phyloP scores from a whole-genome alignment of 2,329 filamentous ascomycete genomes.

The Biscogniauxia sp. region DNA sequence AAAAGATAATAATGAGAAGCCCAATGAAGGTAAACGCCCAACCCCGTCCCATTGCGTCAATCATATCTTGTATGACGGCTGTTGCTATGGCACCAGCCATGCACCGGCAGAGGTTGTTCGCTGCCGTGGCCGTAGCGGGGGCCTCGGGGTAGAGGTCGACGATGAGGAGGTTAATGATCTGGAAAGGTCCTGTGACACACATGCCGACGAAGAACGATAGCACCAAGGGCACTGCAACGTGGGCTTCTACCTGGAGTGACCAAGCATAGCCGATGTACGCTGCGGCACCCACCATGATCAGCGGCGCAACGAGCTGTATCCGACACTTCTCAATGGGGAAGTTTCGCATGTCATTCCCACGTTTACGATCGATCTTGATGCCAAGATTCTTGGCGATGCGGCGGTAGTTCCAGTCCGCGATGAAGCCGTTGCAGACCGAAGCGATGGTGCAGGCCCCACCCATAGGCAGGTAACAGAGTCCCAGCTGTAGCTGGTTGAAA shows the following conservation, averaged over 20 bases:
- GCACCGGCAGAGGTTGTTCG: conserved; percentile 64
- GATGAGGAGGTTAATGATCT: conserved; percentile 60
- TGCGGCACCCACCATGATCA: conserved; percentile 52
- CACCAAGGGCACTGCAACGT: conserved; percentile 54
- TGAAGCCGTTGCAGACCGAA: conserved; percentile 53
- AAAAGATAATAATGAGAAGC: conserved; percentile 46
- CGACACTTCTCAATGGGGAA: conserved; percentile 57
- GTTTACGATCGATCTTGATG: conserved; percentile 58
- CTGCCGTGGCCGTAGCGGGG: conserved; percentile 61
- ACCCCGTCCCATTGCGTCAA: conserved; percentile 54
- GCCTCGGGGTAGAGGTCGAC: conserved; percentile 62
- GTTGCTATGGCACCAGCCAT: conserved; percentile 58
- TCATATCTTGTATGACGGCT: conserved; percentile 58
- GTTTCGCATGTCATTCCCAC: conserved; percentile 48
- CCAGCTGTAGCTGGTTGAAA: conserved; percentile 50
- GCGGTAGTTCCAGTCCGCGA: conserved; percentile 68
- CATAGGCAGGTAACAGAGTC: conserved; percentile 55
- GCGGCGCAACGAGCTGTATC: conserved; percentile 52
- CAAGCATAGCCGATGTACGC: conserved; percentile 57
- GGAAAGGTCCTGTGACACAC: conserved; percentile 60
- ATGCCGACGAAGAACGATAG: conserved; percentile 57
- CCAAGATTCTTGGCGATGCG: conserved; percentile 61
- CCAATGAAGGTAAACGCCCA: conserved; percentile 63
- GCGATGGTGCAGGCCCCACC: conserved; percentile 49
- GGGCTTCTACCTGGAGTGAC: conserved; percentile 50